These are phyloP conservation scores for Parathielavia appendiculata DNA, from an alignment of 495 filamentous ascomycete genomes.

Conservation along the genomic window DNA sequence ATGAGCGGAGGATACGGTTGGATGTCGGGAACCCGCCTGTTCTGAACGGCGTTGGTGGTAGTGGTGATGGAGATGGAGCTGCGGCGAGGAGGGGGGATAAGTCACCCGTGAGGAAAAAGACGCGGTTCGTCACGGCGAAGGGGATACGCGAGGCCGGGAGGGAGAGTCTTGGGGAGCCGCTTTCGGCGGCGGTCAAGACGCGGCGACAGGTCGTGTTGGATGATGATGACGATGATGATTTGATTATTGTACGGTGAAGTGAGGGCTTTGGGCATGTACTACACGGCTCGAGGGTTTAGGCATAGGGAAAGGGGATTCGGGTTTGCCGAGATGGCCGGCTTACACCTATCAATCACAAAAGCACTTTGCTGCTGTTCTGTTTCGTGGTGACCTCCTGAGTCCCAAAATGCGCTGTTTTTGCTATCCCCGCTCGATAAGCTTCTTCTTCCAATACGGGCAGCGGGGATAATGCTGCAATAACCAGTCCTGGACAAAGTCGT, in stretches of 20 bases:
- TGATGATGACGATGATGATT: slow-evolving; percentile 31
- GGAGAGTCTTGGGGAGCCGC: slow-evolving; percentile 59
- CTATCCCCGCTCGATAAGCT: too few species aligned
- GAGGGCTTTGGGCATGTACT: not conserved
- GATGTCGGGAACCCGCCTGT: not conserved
- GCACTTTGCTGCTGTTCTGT: too few species aligned
- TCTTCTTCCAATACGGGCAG: too few species aligned
- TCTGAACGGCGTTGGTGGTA: not conserved
- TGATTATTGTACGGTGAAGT: slow-evolving; percentile 28
- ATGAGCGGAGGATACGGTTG: slow-evolving; percentile 10
- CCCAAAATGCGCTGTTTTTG: too few species aligned
- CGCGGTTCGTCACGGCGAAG: slow-evolving; percentile 70
- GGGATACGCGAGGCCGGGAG: slow-evolving; percentile 71
- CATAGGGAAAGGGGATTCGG: too few species aligned
- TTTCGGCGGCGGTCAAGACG: slow-evolving; percentile 14
- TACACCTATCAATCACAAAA: too few species aligned
- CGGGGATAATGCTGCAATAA: too few species aligned
- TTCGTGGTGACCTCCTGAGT: too few species aligned
- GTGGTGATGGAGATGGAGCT: not conserved
- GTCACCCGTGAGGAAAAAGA: slow-evolving; percentile 66
- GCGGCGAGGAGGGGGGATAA: slow-evolving; percentile 19
- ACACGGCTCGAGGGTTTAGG: too few species aligned
- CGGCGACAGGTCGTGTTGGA: slow-evolving; percentile 22
- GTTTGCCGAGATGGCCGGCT: too few species aligned
- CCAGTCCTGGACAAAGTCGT: too few species aligned